Evolutionary conservation across 306 rosid genomes (phyloP), one percentile per base, ranked within the genome.

Genomic region (Arachis hypogaea): DNA sequence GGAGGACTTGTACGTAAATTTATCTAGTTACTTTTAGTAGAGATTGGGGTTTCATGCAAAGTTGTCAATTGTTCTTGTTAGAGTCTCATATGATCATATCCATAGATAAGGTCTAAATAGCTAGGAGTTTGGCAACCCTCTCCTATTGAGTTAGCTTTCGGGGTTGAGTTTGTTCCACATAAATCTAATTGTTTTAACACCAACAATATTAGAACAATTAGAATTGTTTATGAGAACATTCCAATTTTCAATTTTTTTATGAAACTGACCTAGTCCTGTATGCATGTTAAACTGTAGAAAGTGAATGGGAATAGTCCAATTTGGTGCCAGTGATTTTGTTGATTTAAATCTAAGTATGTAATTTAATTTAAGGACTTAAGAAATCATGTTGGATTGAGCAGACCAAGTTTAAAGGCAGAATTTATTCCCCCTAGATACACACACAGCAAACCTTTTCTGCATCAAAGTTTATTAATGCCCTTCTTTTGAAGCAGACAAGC

Each of bases 401-500:
- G 63, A 12, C 72, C 28, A 72, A 74, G 50, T 38, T 61, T 74
- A 60, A 68, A 69, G 56, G 63, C 16, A 11, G 42, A 47, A 46
- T 46, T 36, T 62, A n/a, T 68, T 28, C 28, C 45, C 50, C 29
- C 44, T 67, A 69, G 12, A 44, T 46, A 49, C 66, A 47, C 65
- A 66, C 74, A 55, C 2, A 16, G n/a, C 47, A 42, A 45, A 68
- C 47, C 5, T 47, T 69, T 74, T 69, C 59, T 40, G 22, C 66
- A 51, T 71, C 43, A 61, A 67, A 76, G 63, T 62, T 74, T 71
- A 56, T 67, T 73, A 38, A 78, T 54, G 78, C 66, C 66, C 68
- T 64, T 73, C 42, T 80, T 71, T 61, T 84, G 78, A 67, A 18
- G 80, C 84, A 94, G 97, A 85, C 80, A 66, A 75, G 65, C 3